phyloP scores from a whole-genome alignment of 768 basidiomycete species.

The Suillus decipiens region DNA sequence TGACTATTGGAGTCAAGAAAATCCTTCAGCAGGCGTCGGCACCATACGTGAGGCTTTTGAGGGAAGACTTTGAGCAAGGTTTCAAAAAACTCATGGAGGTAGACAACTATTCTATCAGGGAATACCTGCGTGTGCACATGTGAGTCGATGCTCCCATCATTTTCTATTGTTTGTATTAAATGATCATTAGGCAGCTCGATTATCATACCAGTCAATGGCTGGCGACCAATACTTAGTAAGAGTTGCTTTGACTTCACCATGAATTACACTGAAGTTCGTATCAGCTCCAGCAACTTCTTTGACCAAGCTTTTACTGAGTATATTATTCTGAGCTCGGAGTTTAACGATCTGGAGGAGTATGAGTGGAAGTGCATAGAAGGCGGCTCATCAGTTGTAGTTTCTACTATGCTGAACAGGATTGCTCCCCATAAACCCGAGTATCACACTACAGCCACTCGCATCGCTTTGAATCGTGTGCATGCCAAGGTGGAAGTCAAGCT shows the following conservation, averaged over 20 bases:
- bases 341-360: neutral
- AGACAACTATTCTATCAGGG: neutral
- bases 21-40: neutral
- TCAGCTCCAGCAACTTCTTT: neutral
- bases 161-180: neutral
- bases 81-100: neutral
- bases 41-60: slow-evolving; percentile 4
- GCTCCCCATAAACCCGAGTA: neutral
- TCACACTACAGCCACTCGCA: neutral
- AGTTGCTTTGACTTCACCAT: neutral
- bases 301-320: slow-evolving; percentile 2
- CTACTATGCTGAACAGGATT: slow-evolving; percentile 5
- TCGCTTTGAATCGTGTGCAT: neutral
- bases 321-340: neutral
- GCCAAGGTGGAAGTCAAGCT: neutral
- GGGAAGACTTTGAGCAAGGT: neutral
- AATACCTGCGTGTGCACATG: slow-evolving; percentile 1
- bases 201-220: slow-evolving; percentile 5
- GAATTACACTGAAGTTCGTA: neutral
- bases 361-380: slow-evolving; percentile 3
- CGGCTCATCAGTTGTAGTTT: neutral
- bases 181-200: neutral
- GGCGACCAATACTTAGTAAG: neutral
- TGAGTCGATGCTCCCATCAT: neutral
- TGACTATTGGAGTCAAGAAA: slow-evolving; percentile 1